phyloP scores from a whole-genome alignment of 768 basidiomycete species.

The Boletus rufocinnamomeus region DNA sequence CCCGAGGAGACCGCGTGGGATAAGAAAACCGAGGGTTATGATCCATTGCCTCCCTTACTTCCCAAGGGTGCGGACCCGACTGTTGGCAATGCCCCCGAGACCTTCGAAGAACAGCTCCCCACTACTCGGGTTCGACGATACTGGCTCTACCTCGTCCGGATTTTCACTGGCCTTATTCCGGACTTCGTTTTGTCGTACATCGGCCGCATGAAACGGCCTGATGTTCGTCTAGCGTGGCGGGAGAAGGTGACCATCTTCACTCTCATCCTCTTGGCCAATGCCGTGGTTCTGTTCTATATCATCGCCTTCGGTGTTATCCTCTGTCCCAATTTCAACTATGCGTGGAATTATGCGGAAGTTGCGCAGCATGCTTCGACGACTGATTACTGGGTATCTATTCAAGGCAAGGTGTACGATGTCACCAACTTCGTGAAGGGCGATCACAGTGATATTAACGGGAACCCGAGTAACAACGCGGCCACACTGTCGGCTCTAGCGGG shows the following conservation, averaged over 20 bases:
- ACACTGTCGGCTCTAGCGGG: constrained; percentile 59
- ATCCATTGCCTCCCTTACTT: constrained; percentile 33
- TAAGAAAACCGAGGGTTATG: constrained; percentile 40
- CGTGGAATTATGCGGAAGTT: constrained; percentile 54
- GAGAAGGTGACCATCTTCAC: constrained; percentile 67
- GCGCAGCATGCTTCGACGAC: constrained; percentile 48
- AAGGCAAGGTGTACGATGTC: constrained; percentile 62
- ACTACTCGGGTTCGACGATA: constrained; percentile 55
- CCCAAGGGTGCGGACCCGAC: constrained; percentile 41
- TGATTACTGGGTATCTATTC: constrained; percentile 65
- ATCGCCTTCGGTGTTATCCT: constrained; percentile 61
- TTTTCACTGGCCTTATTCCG: constrained; percentile 58
- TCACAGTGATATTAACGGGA: constrained; percentile 59
- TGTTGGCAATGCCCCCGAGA: constrained; percentile 44
- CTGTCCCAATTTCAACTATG: constrained; percentile 63
- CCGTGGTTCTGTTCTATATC: constrained; percentile 63
- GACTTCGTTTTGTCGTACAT: constrained; percentile 47
- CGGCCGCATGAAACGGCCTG: constrained; percentile 68
- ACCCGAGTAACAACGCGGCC: constrained; percentile 49
- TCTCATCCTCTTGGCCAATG: constrained; percentile 57
- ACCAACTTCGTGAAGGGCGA: constrained; percentile 59
- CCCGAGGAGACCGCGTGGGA: constrained; percentile 46
- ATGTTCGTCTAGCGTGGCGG: constrained; percentile 67
- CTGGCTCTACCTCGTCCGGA: constrained; percentile 60
- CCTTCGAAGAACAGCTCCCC: constrained; percentile 56